Evolutionary conservation across 2,329 filamentous ascomycete genomes (phyloP).

Genomic region (Plectosphaerella plurivora): DNA sequence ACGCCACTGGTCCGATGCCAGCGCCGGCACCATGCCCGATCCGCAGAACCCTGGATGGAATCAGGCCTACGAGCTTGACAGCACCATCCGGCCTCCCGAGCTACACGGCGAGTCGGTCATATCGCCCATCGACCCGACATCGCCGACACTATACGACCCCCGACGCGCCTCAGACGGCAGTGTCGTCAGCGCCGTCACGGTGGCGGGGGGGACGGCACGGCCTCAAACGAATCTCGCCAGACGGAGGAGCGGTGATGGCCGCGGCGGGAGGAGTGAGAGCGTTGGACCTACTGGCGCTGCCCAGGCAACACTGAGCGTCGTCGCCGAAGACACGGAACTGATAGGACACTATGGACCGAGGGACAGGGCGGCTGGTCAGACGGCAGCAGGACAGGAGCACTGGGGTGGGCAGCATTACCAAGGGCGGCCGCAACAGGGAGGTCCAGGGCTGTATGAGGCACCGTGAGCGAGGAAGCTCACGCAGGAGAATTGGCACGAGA

Average conservation of each 20-base stretch:
- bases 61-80: constrained; percentile 32
- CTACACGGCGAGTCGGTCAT: constrained; percentile 20
- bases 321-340: constrained; percentile 41
- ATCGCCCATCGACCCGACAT: constrained; percentile 9
- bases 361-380: constrained; percentile 36
- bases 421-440: background rate
- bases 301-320: constrained; percentile 18
- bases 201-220: background rate
- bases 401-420: constrained; percentile 9
- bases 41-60: constrained; percentile 14
- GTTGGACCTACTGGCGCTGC: constrained; percentile 3
- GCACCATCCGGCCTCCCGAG: constrained; percentile 26
- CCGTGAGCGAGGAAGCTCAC: no score
- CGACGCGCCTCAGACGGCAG: background rate
- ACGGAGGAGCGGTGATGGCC: constrained; percentile 1
- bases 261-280: constrained; percentile 16
- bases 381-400: constrained; percentile 18
- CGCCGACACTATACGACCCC: background rate
- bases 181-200: background rate
- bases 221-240: background rate
- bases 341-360: constrained; percentile 39
- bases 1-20: constrained; percentile 38
- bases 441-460: no score
- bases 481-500: no score
- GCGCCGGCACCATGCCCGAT: constrained; percentile 32